Base-by-base conservation (phyloP, 108 stramenopile genomes). In the Nannochloropsis gaditana region DNA sequence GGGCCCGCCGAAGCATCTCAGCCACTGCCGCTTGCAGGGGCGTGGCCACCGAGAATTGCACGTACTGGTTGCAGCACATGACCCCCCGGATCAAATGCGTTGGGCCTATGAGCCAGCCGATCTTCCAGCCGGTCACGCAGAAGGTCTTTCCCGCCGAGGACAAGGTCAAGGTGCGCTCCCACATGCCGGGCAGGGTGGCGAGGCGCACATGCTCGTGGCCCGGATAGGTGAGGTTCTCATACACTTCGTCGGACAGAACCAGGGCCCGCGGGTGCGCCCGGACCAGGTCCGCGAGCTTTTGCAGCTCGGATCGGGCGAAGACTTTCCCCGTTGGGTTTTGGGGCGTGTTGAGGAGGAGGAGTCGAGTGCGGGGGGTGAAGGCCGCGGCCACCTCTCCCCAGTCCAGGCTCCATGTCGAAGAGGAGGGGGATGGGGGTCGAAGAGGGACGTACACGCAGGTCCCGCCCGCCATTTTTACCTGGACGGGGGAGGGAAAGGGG, bases 101-200 rank as follows among this genome's bases (percentile, higher is more conserved):
- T 5, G 97, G 96, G 21, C 95, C 97, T 81, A 96, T 89, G 85
- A 93, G 92, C 95, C 96, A 98, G 21, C 97, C 97, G 15, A 96
- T 94, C 91, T 98, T 87, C 98, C 98, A 99, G 9, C 98, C 98
- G 1, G 98, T 99, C 9, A 95, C 95, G 21, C 96, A 96, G 85
- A 99, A 99, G 8, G 98, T 98, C 87, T 99, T 99, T 8, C 98
- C 98, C 3, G 97, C 96, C n/a, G 96, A 96, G 10, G 95, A 97
- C 17, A 99, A 93, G 0, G 97, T 98, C 17, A 99, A 89, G 19
- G 94, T 94, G 31, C 92, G 90, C 81, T 95, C 92, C 85, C 89
- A 93, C 92, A 94, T 91, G 79, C 91, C 93, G 11, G 91, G 87
- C 10, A 93, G 85, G 11, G 92, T 90, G 11, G 93, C 93, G 82